Base-by-base conservation (phyloP, 352 stramenopile species). In the Phytopythium aichiense region DNA sequence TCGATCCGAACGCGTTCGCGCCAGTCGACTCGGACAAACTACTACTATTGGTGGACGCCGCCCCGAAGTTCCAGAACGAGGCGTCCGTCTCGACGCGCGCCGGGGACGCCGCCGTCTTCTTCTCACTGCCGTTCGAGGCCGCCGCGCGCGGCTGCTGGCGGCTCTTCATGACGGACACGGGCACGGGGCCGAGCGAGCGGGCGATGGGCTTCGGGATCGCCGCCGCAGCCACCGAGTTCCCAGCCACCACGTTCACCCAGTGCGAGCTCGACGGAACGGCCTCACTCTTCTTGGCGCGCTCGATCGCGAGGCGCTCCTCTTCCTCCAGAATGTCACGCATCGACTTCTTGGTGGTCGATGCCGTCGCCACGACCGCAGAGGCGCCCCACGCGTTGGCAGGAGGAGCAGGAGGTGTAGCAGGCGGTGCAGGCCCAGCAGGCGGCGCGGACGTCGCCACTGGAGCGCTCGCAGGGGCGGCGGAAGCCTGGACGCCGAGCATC, bases 31-130 rank as follows among this genome's bases (percentile, higher is more conserved):
- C 50, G 55, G 48, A 76, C 30, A 23, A 51, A 30, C 56, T 56
- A 49, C 55, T 52, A 49, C 35, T 30, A 57, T 48, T 45, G 33
- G 18, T 7, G 45, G 38, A 25, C 55, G 68, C 63, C 16, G 74
- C 80, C 35, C 79, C 84, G 73, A 94, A 94, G 66, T 92, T 94
- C 85, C 85, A 94, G 59, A 94, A 94, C 2, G 81, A 89, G 0
- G 83, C 81, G 53, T 94, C 85, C 30, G 60, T 87, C 46, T 89
- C 78, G 6, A 65, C 30, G 62, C 88, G 88, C 4, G 66, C 55
- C 1, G 77, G 70, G 0, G 79, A 79, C 3, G 66, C 40, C 18
- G 61, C 61, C 22, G 63, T 11, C 38, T 57, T 66, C 37, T 69
- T 76, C 20, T 64, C 55, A 12, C 51, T 40, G 8, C 45, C 73